Conservation (phyloP, 352 stramenopile species). For the Saprolegnia diclina region DNA sequence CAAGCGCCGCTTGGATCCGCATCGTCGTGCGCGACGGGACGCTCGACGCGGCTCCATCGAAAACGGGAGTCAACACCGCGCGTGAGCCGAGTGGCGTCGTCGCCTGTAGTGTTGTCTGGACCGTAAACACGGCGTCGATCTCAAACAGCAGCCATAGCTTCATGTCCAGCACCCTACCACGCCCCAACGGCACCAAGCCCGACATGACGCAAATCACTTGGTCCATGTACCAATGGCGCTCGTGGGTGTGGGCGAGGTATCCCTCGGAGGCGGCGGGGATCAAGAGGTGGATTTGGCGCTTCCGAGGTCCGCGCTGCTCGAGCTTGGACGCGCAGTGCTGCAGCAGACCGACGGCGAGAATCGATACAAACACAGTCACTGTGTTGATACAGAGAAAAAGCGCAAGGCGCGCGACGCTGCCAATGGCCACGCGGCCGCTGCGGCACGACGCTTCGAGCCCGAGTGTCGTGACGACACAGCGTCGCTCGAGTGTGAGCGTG, state of each 20-base stretch:
- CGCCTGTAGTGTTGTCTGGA: not conserved
- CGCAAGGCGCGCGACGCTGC: conserved; percentile 1
- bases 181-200: not conserved
- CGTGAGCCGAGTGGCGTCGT: not conserved
- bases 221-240: not conserved
- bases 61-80: not conserved
- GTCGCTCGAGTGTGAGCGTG: not conserved
- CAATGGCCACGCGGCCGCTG: conserved; percentile 5
- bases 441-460: not conserved
- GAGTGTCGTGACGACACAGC: not conserved
- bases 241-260: not conserved
- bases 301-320: not conserved
- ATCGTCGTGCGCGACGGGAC: not conserved
- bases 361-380: not conserved
- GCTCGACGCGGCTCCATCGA: not conserved
- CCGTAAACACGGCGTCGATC: not conserved
- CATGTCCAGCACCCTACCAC: not conserved
- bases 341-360: not conserved
- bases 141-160: conserved; percentile 14
- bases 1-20: not conserved
- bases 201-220: conserved; percentile 16
- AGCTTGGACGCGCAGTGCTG: not conserved
- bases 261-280: not conserved
- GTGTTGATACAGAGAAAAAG: not conserved
- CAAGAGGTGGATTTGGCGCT: not conserved